Conservation (phyloP, 768 basidiomycete genomes). For the Lepiota brunneoincarnata region DNA sequence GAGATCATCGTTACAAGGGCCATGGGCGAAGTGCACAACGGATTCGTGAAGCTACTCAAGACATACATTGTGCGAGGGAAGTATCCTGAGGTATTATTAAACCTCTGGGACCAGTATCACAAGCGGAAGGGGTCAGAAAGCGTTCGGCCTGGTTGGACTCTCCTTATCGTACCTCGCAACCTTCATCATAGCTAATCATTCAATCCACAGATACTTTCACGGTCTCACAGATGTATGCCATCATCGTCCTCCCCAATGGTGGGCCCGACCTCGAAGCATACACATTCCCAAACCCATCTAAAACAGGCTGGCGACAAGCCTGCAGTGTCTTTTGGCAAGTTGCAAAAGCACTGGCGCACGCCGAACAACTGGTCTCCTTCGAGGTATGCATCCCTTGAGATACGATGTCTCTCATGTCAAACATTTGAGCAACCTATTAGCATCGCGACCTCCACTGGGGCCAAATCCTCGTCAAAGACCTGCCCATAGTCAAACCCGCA, state of each 20-base stretch:
- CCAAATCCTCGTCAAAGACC: conserved; percentile 80
- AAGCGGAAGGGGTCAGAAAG: conserved; percentile 76
- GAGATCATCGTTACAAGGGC: conserved; percentile 75
- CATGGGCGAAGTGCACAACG: conserved; percentile 73
- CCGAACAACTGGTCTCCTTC: conserved; percentile 78
- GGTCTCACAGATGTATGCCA: conserved; percentile 78
- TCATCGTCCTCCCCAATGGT: conserved; percentile 88
- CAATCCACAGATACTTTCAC: conserved; percentile 61
- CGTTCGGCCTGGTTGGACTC: conserved; percentile 69
- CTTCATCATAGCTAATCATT: conserved; percentile 1
- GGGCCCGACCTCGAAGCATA: conserved; percentile 91
- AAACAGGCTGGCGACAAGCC: conserved; percentile 81
- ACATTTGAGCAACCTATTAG: conserved; percentile 40
- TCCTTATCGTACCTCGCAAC: background rate
- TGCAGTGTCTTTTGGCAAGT: conserved; percentile 92
- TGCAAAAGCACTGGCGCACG: conserved; percentile 67
- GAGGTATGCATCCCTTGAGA: conserved; percentile 64
- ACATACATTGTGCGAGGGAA: conserved; percentile 83
- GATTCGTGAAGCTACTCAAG: conserved; percentile 80
- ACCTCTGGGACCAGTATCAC: conserved; percentile 86
- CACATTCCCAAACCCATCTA: conserved; percentile 54
- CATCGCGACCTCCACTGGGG: conserved; percentile 99
- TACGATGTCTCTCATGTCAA: background rate
- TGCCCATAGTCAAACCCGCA: conserved; percentile 23
- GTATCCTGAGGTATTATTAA: conserved; percentile 78